Percentiles rank a stretch among this genome's conserved stretches.
Evolutionary conservation across 805 yeast species (phyloP).

Genomic region (Wickerhamiella azyma): DNA sequence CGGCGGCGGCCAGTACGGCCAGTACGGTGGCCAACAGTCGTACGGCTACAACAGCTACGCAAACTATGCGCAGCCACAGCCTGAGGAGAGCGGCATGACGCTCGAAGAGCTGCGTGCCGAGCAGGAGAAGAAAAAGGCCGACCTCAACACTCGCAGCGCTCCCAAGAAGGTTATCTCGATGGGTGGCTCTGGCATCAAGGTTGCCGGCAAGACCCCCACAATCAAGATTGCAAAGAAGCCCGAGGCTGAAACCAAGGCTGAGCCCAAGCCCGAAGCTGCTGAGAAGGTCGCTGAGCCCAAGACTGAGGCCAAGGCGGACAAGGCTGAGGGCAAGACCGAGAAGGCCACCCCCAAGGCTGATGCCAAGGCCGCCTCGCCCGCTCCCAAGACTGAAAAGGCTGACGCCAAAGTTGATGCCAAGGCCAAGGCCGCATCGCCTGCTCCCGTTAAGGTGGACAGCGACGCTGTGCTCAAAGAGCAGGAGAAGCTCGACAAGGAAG

Average conservation of each 20-base stretch:
- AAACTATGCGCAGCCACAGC: constrained; percentile 17
- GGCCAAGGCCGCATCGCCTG: background rate
- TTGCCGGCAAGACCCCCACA: background rate
- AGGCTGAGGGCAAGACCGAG: constrained; percentile 4
- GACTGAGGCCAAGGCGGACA: constrained; percentile 1
- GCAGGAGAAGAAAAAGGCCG: constrained; percentile 16
- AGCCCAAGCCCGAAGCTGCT: constrained; percentile 8
- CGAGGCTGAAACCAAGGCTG: constrained; percentile 5
- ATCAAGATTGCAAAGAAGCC: background rate
- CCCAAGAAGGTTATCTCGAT: constrained; percentile 18
- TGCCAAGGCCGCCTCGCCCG: background rate
- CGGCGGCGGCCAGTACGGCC: constrained; percentile 10
- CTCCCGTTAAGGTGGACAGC: constrained; percentile 10
- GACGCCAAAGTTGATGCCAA: constrained; percentile 11
- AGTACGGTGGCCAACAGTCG: constrained; percentile 9
- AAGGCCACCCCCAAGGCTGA: background rate
- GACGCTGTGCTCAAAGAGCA: constrained; percentile 20
- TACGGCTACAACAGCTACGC: constrained; percentile 20
- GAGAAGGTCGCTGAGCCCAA: constrained; percentile 5
- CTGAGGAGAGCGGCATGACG: constrained; percentile 14
- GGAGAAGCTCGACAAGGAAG: constrained; percentile 43
- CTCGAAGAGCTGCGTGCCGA: constrained; percentile 17
- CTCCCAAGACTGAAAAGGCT: constrained; percentile 7
- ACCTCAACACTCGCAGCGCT: constrained; percentile 17
- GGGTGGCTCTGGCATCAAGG: constrained; percentile 6